Conservation (phyloP, 345 rosid species). For the Trapa incisa region DNA sequence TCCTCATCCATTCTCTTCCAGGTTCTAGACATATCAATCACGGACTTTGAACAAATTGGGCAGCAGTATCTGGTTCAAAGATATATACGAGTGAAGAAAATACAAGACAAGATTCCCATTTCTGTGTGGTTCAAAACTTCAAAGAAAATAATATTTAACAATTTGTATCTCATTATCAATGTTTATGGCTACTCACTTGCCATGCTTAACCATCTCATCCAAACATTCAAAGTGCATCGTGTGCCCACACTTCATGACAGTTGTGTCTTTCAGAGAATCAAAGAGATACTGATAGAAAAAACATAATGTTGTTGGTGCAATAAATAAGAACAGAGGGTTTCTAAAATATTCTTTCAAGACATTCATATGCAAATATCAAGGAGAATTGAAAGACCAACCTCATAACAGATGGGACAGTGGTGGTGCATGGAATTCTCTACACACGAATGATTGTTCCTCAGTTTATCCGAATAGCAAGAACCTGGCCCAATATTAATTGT, state of each 20-base stretch:
- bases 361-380: neutral
- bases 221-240: constrained; percentile 86
- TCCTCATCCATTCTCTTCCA: constrained; percentile 89
- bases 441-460: too few species aligned
- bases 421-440: too few species aligned
- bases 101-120: neutral
- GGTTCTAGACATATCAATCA: constrained; percentile 80
- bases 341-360: neutral
- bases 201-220: constrained; percentile 67
- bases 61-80: constrained; percentile 50
- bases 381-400: constrained; percentile 33
- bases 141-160: neutral
- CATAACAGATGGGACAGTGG: too few species aligned
- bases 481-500: too few species aligned
- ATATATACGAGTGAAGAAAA: neutral
- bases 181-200: constrained; percentile 42
- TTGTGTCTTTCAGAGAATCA: constrained; percentile 81
- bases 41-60: constrained; percentile 85
- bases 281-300: constrained; percentile 61
- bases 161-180: constrained; percentile 3
- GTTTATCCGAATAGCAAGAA: too few species aligned
- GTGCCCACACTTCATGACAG: constrained; percentile 96
- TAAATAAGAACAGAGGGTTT: constrained; percentile 2
- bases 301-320: neutral
- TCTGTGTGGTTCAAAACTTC: neutral